These are phyloP conservation scores for Saccharomycopsis phalli DNA, from an alignment of 1,139 yeast species.

Conservation along the genomic window DNA sequence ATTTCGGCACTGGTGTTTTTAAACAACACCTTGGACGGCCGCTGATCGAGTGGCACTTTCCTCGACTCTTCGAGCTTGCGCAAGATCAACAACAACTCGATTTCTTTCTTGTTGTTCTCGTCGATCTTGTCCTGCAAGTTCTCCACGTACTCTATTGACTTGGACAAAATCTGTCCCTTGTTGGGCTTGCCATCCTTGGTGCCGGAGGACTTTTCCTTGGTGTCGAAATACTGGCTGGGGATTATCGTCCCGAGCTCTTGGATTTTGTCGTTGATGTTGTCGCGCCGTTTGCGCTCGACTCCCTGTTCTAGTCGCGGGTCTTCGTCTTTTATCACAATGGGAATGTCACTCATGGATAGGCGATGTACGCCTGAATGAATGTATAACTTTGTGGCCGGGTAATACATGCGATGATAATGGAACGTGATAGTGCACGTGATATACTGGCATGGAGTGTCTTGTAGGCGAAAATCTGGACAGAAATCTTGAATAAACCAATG, in stretches of 20 bases:
- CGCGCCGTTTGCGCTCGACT: slow-evolving; percentile 64
- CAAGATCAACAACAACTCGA: slow-evolving; percentile 57
- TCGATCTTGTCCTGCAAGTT: slow-evolving; percentile 70
- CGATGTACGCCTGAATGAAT: no score
- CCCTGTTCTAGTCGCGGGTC: slow-evolving; percentile 1
- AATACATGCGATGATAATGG: no score
- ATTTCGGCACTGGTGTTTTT: slow-evolving; percentile 73
- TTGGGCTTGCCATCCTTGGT: slow-evolving; percentile 87
- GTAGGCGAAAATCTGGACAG: no score
- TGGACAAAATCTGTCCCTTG: slow-evolving; percentile 81
- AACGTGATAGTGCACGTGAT: no score
- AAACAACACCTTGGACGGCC: slow-evolving; percentile 26
- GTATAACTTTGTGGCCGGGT: no score
- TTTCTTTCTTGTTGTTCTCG: slow-evolving; percentile 66
- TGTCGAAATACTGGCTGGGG: slow-evolving; percentile 51
- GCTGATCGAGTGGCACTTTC: slow-evolving; percentile 30
- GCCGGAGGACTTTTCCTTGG: slow-evolving; percentile 45
- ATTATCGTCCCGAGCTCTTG: slow-evolving; percentile 68
- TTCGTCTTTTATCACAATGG: background rate
- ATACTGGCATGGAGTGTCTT: no score
- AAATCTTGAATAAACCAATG: no score
- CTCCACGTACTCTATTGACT: slow-evolving; percentile 77
- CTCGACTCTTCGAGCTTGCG: slow-evolving; percentile 41
- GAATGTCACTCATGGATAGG: no score
- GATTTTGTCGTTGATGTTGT: slow-evolving; percentile 81